Conservation (phyloP, 129 eudicot species). For the Centaurea solstitialis region DNA sequence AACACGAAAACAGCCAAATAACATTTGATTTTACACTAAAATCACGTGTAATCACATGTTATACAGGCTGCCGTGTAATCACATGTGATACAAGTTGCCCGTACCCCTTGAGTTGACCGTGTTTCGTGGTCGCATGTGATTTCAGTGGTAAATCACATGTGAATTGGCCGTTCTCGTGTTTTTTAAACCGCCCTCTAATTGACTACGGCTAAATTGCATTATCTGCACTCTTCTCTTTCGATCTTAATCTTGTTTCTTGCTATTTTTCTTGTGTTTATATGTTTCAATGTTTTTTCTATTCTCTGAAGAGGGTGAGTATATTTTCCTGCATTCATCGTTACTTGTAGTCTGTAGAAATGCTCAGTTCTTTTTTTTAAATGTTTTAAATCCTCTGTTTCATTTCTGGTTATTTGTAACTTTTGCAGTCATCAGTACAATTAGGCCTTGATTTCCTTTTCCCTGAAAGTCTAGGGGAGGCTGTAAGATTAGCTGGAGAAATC, state of each 20-base stretch:
- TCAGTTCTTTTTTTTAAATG: neutral
- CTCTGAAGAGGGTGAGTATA: neutral
- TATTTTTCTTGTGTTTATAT: neutral
- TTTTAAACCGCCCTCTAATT: neutral
- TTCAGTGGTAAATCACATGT: too few species aligned
- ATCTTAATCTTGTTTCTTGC: neutral
- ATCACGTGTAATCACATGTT: too few species aligned
- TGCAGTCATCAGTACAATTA: conserved; percentile 89
- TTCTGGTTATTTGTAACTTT: neutral
- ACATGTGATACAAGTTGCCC: too few species aligned
- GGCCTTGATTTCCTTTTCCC: conserved; percentile 97
- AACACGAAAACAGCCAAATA: too few species aligned
- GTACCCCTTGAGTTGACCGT: too few species aligned
- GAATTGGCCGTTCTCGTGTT: too few species aligned
- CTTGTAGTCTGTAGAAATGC: neutral
- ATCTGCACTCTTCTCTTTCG: conserved; percentile 3
- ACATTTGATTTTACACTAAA: too few species aligned
- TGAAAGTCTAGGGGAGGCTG: conserved; percentile 80
- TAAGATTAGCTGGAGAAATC: conserved; percentile 75
- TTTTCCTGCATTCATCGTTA: neutral
- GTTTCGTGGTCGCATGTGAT: too few species aligned
- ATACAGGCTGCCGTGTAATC: too few species aligned
- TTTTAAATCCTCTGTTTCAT: neutral
- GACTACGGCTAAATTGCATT: neutral
- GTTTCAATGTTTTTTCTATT: neutral